Evolutionary conservation across 176 grass and related monocot genomes (phyloP), one percentile per base, ranked within the genome.

Genomic region (Oryza meridionalis): DNA sequence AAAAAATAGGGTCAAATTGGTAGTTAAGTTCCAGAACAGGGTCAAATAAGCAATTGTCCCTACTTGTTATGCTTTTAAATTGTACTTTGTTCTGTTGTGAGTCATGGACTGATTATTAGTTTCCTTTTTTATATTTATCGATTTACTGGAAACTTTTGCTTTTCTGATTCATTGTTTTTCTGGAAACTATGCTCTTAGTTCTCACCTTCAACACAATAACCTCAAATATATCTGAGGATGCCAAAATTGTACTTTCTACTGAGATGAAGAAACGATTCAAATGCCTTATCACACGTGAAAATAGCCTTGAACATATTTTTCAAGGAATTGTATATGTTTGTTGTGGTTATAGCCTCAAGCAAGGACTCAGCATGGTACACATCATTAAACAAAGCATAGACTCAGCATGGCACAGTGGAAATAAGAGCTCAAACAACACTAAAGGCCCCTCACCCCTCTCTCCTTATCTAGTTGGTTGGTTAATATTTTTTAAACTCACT

Each of bases 341-440:
- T 26, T 73, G 17, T 89, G 31, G 26, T 42, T 87, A 64, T 87
- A 97, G 94, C 78, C 84, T 94, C 72, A 91, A 81, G 80, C 58
- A 92, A 76, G 94, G 88, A 40, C 69, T 94, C 62, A 70, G 3
- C 77, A 51, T 87, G 82, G 49, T 92, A 55, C 88, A 97, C 43
- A 87, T 2, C 47, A 51, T 14, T 4, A 51, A 16, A 51, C 10
- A 45, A 92, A 81, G 76, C 53, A 91, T 78, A 92, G 88, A 38
- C 72, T 94, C 66, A 73, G 67, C 42, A 50, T 86, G 44, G 84
- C 84, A 90, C 10, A 90, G 63, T 83, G 73, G 82, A 50, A 73
- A 44, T 51, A 92, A 95, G 82, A 88, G 51, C 21, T 83, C 75
- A 81, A 94, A 88, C 72, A 91, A 88, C 87, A 81, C 79, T 93